Evolutionary conservation across 2,329 filamentous ascomycete species (phyloP), one percentile per base, ranked within the genome.

Genomic region (Pseudogymnoascus pannorum): DNA sequence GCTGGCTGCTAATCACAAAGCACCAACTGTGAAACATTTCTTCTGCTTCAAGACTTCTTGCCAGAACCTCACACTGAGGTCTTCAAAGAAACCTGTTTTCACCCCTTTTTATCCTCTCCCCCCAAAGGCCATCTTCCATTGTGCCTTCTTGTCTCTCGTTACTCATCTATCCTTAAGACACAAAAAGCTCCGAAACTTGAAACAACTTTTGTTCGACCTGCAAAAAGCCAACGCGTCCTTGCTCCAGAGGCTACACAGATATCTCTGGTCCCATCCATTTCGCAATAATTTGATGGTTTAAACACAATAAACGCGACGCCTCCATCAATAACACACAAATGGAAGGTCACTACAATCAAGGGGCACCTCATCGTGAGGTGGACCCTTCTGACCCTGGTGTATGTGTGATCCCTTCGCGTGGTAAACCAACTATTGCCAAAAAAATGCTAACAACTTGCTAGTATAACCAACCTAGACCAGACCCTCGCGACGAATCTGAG

Each of bases 21-120:
- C n/a, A 54, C n/a, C 29, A 54, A 54, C 48, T 54, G 48, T 54
- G 57, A 58, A 58, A 58, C 57, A 58, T 58, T 58, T 58, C 57
- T 58, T 58, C 33, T 58, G 20, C 57, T 58, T 36, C 57, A 36
- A 40, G 57, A 58, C 57, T 40, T 58, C 57, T 38, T 16, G 14
- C 48, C 26, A 54, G 31, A 54, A 18, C 48, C 48, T 54, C 48
- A 54, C 48, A 12, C 48, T n/a, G 22, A 31, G 48, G 48, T 54
- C 48, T 54, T 18, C 48, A 54, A 31, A 54, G 48, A 31, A 44
- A 54, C 16, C 48, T 31, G 26, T 31, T 31, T 54, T 31, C 26
- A 54, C 48, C 48, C 48, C 48, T 18, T 54, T 54, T 54, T 31
- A 31, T 31, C 48, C 26, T 31, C 16, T 18, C 48, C 48, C 48